Evolutionary conservation across 352 stramenopile genomes (phyloP).

Genomic region (Thalassiosira mediterranea): DNA sequence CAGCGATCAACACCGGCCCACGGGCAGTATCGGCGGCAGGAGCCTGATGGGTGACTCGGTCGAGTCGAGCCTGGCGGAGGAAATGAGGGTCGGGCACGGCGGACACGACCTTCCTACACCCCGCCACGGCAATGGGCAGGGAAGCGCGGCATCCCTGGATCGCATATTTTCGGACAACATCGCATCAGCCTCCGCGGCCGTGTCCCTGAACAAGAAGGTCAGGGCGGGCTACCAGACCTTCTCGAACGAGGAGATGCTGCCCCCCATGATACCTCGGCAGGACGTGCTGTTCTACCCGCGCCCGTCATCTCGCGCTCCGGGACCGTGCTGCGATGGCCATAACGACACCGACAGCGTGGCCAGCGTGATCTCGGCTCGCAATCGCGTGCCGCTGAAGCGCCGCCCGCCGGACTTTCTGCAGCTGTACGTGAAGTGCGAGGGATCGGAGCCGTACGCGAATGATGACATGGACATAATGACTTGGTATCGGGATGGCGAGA

Average conservation of each 20-base stretch:
- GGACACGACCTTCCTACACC: no score
- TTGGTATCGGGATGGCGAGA: slow-evolving; percentile 42
- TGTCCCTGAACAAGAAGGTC: no score
- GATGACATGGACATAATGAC: slow-evolving; percentile 47
- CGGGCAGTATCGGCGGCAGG: no score
- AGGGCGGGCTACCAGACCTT: slow-evolving; percentile 46
- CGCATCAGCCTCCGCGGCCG: no score
- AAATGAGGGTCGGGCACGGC: no score
- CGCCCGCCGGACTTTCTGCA: slow-evolving; percentile 36
- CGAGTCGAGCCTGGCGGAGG: no score
- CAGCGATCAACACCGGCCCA: no score
- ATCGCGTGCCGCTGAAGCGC: slow-evolving; percentile 6
- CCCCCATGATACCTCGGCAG: slow-evolving; percentile 34
- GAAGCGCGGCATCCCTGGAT: no score
- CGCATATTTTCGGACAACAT: no score
- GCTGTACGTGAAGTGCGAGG: slow-evolving; percentile 54
- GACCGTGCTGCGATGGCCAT: slow-evolving; percentile 1
- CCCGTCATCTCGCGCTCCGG: slow-evolving; percentile 1
- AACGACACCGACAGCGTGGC: no score
- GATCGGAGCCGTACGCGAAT: slow-evolving; percentile 41
- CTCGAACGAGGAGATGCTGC: slow-evolving; percentile 35
- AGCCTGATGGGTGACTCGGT: no score
- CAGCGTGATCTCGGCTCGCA: background rate
- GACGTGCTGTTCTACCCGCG: slow-evolving; percentile 27
- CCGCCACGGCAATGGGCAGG: no score